Conservation (phyloP, 345 rosid species). For the Corymbia maculata region DNA sequence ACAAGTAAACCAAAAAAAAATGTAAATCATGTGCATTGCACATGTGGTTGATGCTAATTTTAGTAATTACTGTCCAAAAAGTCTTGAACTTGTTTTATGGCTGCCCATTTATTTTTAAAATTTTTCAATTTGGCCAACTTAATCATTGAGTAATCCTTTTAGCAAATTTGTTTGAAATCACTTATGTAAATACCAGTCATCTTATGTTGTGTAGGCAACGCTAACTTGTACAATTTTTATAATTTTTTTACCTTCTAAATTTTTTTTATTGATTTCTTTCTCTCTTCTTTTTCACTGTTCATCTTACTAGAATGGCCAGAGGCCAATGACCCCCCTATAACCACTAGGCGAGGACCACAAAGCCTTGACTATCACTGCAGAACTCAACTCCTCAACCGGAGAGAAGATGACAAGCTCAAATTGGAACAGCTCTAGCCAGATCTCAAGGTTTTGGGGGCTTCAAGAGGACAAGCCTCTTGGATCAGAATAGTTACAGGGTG, state of each 20-base stretch:
- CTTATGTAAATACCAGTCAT: accelerated
- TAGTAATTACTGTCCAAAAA: background rate
- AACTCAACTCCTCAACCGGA: conserved; percentile 27
- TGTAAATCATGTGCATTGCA: background rate
- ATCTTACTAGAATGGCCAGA: background rate
- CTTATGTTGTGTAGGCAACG: accelerated
- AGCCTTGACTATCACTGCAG: conserved; percentile 7
- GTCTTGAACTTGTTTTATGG: background rate
- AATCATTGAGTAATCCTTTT: accelerated
- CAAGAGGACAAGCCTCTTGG: conserved; percentile 56
- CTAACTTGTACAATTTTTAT: background rate
- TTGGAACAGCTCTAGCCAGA: conserved; percentile 55
- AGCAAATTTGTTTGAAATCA: background rate
- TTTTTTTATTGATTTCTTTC: background rate
- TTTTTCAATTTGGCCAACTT: background rate
- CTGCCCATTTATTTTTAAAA: background rate
- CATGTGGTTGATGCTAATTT: background rate
- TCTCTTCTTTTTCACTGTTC: background rate
- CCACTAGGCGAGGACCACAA: conserved; percentile 35
- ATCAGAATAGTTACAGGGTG: conserved; percentile 48
- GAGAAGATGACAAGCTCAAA: conserved; percentile 72
- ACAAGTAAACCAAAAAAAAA: background rate
- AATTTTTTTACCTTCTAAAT: background rate
- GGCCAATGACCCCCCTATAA: background rate
- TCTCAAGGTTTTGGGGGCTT: conserved; percentile 37